Evolutionary conservation across 2,329 filamentous ascomycete genomes (phyloP), one percentile per base, ranked within the genome.

Genomic region (Apiospora sp.): DNA sequence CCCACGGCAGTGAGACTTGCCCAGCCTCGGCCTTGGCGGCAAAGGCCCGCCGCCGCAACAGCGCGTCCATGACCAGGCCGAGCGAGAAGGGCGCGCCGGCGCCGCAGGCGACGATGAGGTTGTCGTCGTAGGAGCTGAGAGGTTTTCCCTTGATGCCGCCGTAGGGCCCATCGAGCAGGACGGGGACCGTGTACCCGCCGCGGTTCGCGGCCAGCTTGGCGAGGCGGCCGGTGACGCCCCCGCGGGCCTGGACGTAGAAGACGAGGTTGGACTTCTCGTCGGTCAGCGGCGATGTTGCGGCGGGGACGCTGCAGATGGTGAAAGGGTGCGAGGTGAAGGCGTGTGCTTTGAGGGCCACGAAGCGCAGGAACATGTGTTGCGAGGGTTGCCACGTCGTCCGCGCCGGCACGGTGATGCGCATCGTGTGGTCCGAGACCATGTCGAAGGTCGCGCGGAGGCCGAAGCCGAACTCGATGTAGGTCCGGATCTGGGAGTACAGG

Each of bases 111-210:
- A 91, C 79, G 22, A 90, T 78, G 0, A 91, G 77, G 0, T 81
- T 78, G 10, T 79, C 80, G 68, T 88, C 84, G 69, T 84, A 86
- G 0, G 79, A 78, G 0, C 78, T 75, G 19, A 85, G 77, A 67
- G 83, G 82, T 6, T 78, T 75, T 3, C 76, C 76, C 1, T 83
- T 79, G 24, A 89, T 78, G 0, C 89, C 89, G 0, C 90, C 88
- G 72, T 91, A 91, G 0, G 89, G 89, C 0, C 90, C 89, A 54
- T 91, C 89, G 0, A 91, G 74, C 0, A 89, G 77, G 0, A 91
- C 86, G 0, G 82, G 81, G 1, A 88, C 79, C 0, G 78, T 75
- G 0, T 75, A 71, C 0, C 79, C 81, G 43, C 82, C 46, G 46
- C 46, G 46, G 46, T 7, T 79, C 6, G 73, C 68, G 0, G 85